Evolutionary conservation across 495 filamentous ascomycete species (phyloP), one percentile per base, ranked within the genome.

Genomic region (Xanthoparmelia taractica): DNA sequence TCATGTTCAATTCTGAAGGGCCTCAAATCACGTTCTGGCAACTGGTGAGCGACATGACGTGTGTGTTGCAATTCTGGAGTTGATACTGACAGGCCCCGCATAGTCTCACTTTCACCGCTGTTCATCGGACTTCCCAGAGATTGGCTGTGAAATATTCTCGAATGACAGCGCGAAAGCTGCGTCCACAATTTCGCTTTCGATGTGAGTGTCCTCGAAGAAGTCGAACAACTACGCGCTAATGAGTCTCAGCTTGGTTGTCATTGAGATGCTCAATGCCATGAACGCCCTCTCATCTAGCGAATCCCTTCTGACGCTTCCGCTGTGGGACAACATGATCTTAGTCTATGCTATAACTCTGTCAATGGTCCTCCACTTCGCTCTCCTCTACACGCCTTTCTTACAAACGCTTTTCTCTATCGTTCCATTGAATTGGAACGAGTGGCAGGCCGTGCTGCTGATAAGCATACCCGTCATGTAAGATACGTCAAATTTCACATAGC

Each of bases 211-310:
- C 33, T 37, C 43, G 12, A 29, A 25, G n/a, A n/a, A 31, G 17
- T n/a, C 18, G 2, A 47, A 20, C 1, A 7, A 47, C 23, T 40
- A 45, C 34, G 18, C 7, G 48, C 29, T 65, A 23, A 67, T 57
- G 47, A 1, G 8, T 55, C 18, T 77, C 41, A 88, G 88, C 71
- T 82, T 99, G 33, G 95, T 99, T 36, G 91, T 96, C 65, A 97
- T 99, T 71, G 95, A 99, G 80, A 99, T 99, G 95, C 79, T 99
- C 68, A 99, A 99, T 76, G 95, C 95, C 63, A 96, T 99, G 90
- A 99, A 99, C 73, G 94, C 94, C 1, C 83, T 99, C 20, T 96
- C 92, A 20, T 95, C 90, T 12, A 93, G 89, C 75, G 95, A 97
- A 75, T 96, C 90, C 8, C 86, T 99, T 4, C 76, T 99, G 37